Evolutionary conservation across 140 eudicot genomes (phyloP).

Genomic region (Ambrosia hybrid): DNA sequence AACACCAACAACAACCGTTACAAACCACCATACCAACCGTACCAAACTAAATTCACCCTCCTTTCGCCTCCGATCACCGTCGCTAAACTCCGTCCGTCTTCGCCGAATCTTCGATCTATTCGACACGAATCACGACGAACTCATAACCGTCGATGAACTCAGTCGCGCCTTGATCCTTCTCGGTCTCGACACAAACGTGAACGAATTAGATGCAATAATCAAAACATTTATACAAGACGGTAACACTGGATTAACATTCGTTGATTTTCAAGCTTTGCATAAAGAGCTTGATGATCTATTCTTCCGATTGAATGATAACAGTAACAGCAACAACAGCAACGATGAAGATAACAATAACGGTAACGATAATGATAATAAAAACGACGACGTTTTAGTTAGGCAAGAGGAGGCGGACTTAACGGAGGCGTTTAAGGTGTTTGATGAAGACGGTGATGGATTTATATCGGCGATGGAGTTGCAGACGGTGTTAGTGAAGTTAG

Average conservation of each 20-base stretch:
- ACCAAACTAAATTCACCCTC: slow-evolving; percentile 37
- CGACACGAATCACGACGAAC: slow-evolving; percentile 56
- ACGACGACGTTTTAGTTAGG: neutral
- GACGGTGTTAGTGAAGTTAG: slow-evolving; percentile 62
- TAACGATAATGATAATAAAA: neutral
- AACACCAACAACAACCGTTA: neutral
- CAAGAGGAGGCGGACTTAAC: slow-evolving; percentile 61
- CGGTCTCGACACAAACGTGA: slow-evolving; percentile 52
- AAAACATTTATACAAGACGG: slow-evolving; percentile 49
- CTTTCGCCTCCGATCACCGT: slow-evolving; percentile 67
- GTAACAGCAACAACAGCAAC: slow-evolving; percentile 1
- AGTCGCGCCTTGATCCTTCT: slow-evolving; percentile 54
- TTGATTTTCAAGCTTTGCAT: slow-evolving; percentile 62
- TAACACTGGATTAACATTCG: slow-evolving; percentile 49
- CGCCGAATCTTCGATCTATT: slow-evolving; percentile 72
- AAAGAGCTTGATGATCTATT: slow-evolving; percentile 45
- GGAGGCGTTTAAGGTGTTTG: slow-evolving; percentile 89
- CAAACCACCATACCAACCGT: neutral
- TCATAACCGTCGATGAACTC: slow-evolving; percentile 68
- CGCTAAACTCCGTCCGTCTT: slow-evolving; percentile 69
- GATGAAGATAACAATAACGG: slow-evolving; percentile 2
- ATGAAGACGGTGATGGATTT: slow-evolving; percentile 83
- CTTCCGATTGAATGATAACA: slow-evolving; percentile 36
- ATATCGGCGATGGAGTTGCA: slow-evolving; percentile 77
- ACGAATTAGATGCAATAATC: slow-evolving; percentile 47